Conservation (phyloP, 1,284 basidiomycete genomes). For the Microstroma glucosiphilum region DNA sequence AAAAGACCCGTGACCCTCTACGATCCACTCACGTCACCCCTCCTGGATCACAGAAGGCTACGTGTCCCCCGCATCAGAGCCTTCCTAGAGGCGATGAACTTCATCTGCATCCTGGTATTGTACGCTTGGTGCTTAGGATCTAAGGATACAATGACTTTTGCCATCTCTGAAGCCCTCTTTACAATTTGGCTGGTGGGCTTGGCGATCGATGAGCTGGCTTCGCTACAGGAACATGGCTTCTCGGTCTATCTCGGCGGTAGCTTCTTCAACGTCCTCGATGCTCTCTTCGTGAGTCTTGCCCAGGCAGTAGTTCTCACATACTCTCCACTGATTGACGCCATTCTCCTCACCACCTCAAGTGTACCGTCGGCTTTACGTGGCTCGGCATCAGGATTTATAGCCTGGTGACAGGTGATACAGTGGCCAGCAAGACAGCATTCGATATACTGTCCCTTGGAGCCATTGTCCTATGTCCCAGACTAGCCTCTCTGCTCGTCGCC, state of each 20-base stretch:
- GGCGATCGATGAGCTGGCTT: conserved; percentile 80
- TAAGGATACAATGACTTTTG: conserved; percentile 31
- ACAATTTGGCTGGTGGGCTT: conserved; percentile 58
- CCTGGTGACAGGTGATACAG: conserved; percentile 31
- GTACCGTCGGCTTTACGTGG: conserved; percentile 48
- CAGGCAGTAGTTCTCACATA: too few species aligned
- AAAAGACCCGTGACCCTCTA: conserved; percentile 84
- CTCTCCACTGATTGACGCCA: too few species aligned
- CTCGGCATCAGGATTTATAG: conserved; percentile 47
- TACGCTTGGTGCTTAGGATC: conserved; percentile 49
- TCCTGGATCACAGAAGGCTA: conserved; percentile 87
- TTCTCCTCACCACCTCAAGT: conserved; percentile 25
- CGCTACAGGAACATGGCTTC: conserved; percentile 88
- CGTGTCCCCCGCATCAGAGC: conserved; percentile 87
- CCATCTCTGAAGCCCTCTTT: conserved; percentile 32
- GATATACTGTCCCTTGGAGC: conserved; percentile 49
- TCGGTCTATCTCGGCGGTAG: conserved; percentile 58
- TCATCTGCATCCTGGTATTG: conserved; percentile 30
- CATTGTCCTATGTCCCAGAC: conserved; percentile 47
- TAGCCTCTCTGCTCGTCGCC: conserved; percentile 50
- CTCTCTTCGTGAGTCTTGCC: not conserved
- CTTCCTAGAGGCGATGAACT: conserved; percentile 80
- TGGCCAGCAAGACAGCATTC: conserved; percentile 42
- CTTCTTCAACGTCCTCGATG: conserved; percentile 39
- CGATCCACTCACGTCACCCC: conserved; percentile 81